Evolutionary conservation across 352 stramenopile species (phyloP).

Genomic region (Vaucheria bursata): DNA sequence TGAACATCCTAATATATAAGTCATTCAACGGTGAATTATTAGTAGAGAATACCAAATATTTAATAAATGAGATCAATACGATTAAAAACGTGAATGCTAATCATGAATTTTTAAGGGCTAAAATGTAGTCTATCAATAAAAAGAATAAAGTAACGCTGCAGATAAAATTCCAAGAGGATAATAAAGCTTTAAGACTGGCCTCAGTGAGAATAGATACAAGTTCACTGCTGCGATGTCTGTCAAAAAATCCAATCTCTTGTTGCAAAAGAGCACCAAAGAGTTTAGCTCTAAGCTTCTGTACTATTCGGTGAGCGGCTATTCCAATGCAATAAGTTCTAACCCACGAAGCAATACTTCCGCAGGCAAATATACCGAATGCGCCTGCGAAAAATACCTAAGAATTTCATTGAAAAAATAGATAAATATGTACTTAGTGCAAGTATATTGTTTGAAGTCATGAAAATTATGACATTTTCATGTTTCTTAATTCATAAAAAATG

Average conservation of each 20-base stretch:
- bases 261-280: conserved; percentile 65
- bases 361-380: conserved; percentile 69
- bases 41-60: conserved; percentile 52
- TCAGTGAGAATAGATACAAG: conserved; percentile 68
- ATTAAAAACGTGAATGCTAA: too few species aligned
- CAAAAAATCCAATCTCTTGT: conserved; percentile 70
- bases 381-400: conserved; percentile 71
- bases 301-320: conserved; percentile 71
- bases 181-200: conserved; percentile 8
- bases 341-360: conserved; percentile 69
- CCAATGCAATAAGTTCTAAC: conserved; percentile 72
- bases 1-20: conserved; percentile 71
- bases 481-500: neutral
- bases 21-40: neutral
- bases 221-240: conserved; percentile 55
- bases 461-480: neutral
- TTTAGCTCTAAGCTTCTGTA: conserved; percentile 61
- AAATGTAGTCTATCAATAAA: too few species aligned
- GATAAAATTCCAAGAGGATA: too few species aligned
- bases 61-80: conserved; percentile 57
- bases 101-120: too few species aligned
- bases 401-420: neutral
- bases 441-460: neutral
- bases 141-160: too few species aligned
- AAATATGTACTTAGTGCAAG: neutral